phyloP scores from a whole-genome alignment of 2,329 filamentous ascomycete genomes.

The Sporothrix luriei region DNA sequence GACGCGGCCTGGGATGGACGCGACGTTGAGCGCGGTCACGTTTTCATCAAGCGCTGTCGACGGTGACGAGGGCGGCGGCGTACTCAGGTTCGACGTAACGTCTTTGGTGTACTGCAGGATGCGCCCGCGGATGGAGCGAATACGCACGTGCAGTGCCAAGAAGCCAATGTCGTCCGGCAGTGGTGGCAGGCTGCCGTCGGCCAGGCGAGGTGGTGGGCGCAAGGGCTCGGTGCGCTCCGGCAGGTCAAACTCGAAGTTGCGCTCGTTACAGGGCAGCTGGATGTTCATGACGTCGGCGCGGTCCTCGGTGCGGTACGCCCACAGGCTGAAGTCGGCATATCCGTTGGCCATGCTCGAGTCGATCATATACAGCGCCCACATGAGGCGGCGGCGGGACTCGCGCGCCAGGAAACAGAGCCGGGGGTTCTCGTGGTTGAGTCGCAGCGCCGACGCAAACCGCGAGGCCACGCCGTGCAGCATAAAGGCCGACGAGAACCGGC shows the following conservation, averaged over 20 bases:
- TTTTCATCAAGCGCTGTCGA: not conserved
- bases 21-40: not conserved
- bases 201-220: conserved; percentile 48
- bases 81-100: conserved; percentile 34
- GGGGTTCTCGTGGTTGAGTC: conserved; percentile 53
- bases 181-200: conserved; percentile 49
- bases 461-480: conserved; percentile 52
- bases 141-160: conserved; percentile 58
- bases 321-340: conserved; percentile 51
- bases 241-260: conserved; percentile 60
- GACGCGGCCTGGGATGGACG: conserved; percentile 48
- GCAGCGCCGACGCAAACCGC: conserved; percentile 53
- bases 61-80: conserved; percentile 5
- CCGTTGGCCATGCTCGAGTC: conserved; percentile 53
- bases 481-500: conserved; percentile 51
- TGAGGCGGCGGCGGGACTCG: conserved; percentile 50
- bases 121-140: conserved; percentile 57
- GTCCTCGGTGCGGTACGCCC: conserved; percentile 45
- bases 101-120: conserved; percentile 59
- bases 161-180: conserved; percentile 59
- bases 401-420: conserved; percentile 50
- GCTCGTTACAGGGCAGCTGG: conserved; percentile 54
- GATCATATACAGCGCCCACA: conserved; percentile 55
- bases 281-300: conserved; percentile 45
- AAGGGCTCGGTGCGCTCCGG: conserved; percentile 58